These are phyloP conservation scores for Paraconiothyrium brasiliense DNA, from an alignment of 2,329 filamentous ascomycete species.

Conservation along the genomic window DNA sequence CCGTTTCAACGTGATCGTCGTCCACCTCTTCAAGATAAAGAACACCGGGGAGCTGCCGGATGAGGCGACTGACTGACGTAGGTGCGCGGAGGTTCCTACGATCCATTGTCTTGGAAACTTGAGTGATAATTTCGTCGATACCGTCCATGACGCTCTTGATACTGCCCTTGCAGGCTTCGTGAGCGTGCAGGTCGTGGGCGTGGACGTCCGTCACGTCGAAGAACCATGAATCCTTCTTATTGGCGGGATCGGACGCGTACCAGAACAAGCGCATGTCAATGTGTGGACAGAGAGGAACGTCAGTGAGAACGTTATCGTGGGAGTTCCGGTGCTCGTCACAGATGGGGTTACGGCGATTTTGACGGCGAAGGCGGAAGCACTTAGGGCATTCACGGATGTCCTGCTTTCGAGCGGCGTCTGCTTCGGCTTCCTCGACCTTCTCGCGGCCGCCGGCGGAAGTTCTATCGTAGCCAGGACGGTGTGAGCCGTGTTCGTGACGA, in stretches of 20 bases:
- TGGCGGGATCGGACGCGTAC: background rate
- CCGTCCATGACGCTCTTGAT: background rate
- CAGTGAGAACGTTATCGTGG: background rate
- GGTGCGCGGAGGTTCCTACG: background rate
- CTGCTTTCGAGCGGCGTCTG: background rate
- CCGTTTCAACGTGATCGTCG: too few relatives aligned
- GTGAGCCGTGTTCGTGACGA: background rate
- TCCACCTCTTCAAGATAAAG: background rate
- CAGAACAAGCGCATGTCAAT: background rate
- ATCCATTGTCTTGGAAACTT: background rate
- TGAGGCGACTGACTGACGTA: background rate
- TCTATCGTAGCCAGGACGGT: background rate
- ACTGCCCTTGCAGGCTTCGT: background rate
- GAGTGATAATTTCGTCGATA: background rate
- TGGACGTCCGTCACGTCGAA: background rate
- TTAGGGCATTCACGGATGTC: background rate
- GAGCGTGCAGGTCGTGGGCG: background rate
- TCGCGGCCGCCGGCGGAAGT: background rate
- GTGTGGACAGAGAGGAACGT: background rate
- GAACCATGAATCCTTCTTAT: background rate
- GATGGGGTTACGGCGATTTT: background rate
- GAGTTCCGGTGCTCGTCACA: background rate
- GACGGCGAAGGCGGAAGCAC: background rate
- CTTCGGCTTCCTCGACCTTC: background rate
- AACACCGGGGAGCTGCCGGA: background rate